Percentiles rank a stretch among this genome's conserved stretches.
phyloP scores from a whole-genome alignment of 2,329 filamentous ascomycete species.

The Hypoxylon sp. region DNA sequence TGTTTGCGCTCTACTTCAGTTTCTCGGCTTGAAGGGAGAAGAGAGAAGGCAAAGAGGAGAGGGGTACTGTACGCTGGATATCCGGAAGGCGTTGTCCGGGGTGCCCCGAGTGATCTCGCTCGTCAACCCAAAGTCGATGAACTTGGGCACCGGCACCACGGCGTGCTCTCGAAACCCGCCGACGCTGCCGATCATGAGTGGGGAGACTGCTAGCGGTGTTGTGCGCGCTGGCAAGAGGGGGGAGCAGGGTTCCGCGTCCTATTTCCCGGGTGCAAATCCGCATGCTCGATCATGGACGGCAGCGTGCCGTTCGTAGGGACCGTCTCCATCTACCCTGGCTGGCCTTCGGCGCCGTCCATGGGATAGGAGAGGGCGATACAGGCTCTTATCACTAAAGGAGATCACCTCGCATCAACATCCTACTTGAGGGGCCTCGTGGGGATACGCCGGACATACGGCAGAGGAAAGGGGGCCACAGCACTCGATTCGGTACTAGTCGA shows the following conservation, averaged over 20 bases:
- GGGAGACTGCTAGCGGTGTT: not conserved
- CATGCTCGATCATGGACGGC: conserved; percentile 16
- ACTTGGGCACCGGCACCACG: conserved; percentile 15
- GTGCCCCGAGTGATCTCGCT: conserved; percentile 2
- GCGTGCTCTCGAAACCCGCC: conserved; percentile 16
- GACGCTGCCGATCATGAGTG: conserved; percentile 19
- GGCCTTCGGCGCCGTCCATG: not conserved
- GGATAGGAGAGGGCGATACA: conserved; percentile 22
- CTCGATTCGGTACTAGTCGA: conserved; percentile 12
- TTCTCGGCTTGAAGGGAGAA: too few species aligned
- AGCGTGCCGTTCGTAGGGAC: conserved; percentile 12
- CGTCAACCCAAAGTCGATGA: conserved; percentile 24
- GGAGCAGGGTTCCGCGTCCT: not conserved
- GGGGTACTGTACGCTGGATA: conserved; percentile 19
- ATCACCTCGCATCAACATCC: not conserved
- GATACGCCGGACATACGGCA: conserved; percentile 11
- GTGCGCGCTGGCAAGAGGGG: not conserved
- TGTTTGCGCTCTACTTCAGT: too few species aligned
- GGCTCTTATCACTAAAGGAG: conserved; percentile 18
- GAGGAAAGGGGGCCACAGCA: conserved; percentile 26
- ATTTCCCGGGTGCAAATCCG: conserved; percentile 14
- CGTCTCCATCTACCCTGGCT: conserved; percentile 14
- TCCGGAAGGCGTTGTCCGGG: conserved; percentile 7
- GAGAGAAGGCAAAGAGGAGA: too few species aligned
- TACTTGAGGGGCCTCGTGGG: not conserved